A percentile compares a stretch with the other conserved stretches of the same genome.
Evolutionary conservation across 2,329 filamentous ascomycete genomes (phyloP).

Genomic region (Alternaria arbusti): DNA sequence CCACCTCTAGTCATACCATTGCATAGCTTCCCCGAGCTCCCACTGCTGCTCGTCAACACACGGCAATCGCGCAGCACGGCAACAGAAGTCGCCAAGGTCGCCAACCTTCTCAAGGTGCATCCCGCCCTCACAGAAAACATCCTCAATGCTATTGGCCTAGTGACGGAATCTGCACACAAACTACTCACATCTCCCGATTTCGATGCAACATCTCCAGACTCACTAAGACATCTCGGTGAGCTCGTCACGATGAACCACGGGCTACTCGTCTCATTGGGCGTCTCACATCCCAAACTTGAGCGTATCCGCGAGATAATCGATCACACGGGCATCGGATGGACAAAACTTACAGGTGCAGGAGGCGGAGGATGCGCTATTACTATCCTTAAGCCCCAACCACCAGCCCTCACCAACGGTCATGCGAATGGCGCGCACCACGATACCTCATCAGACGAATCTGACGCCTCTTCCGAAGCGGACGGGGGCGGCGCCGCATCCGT

Average conservation of each 20-base stretch:
- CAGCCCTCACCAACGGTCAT: slow-evolving; percentile 54
- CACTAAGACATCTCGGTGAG: slow-evolving; percentile 78
- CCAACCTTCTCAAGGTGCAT: slow-evolving; percentile 71
- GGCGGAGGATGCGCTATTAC: slow-evolving; percentile 97
- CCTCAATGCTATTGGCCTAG: slow-evolving; percentile 82
- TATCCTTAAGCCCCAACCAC: slow-evolving; percentile 71
- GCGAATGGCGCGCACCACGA: slow-evolving; percentile 30
- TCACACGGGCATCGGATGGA: slow-evolving; percentile 89
- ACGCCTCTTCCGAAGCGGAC: slow-evolving; percentile 34
- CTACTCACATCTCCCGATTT: slow-evolving; percentile 68
- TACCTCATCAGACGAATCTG: slow-evolving; percentile 30
- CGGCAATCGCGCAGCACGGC: slow-evolving; percentile 85
- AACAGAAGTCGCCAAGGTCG: slow-evolving; percentile 86
- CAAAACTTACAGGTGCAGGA: slow-evolving; percentile 93
- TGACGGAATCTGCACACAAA: slow-evolving; percentile 65
- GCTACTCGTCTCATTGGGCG: slow-evolving; percentile 85
- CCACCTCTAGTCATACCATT: slow-evolving; percentile 79
- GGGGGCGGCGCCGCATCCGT: slow-evolving; percentile 36
- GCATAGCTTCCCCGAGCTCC: slow-evolving; percentile 89
- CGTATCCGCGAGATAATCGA: slow-evolving; percentile 85
- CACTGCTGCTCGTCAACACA: slow-evolving; percentile 88
- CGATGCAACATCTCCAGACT: slow-evolving; percentile 67
- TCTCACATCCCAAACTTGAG: slow-evolving; percentile 93
- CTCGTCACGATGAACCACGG: slow-evolving; percentile 95
- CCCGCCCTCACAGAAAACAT: slow-evolving; percentile 81